Conservation (phyloP, 257 asterid genomes). For the Salvia miltiorrhiza region DNA sequence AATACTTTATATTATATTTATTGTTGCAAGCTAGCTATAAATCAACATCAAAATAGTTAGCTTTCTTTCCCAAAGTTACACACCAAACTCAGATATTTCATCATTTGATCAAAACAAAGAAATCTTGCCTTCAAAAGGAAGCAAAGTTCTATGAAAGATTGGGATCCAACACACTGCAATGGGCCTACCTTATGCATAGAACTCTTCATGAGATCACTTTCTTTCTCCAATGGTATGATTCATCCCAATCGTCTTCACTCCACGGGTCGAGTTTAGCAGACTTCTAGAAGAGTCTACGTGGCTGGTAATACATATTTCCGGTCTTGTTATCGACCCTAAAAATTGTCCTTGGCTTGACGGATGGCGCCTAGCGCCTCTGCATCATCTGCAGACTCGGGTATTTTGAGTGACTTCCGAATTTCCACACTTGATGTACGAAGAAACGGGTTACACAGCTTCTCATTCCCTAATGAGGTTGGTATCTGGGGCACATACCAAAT, state of each 20-base stretch:
- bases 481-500: constrained; percentile 44
- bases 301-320: neutral
- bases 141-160: constrained; percentile 4
- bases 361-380: constrained; percentile 72
- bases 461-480: constrained; percentile 66
- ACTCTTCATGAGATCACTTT: constrained; percentile 1
- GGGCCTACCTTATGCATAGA: neutral
- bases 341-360: constrained; percentile 80
- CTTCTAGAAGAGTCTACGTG: neutral
- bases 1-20: no score
- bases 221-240: constrained; percentile 9
- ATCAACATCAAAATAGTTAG: neutral
- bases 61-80: neutral
- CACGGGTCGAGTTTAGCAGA: constrained; percentile 1
- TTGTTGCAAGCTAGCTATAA: no score
- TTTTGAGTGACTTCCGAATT: constrained; percentile 63
- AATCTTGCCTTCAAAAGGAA: constrained; percentile 14
- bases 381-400: constrained; percentile 65
- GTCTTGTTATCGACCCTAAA: constrained; percentile 31
- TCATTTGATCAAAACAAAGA: neutral
- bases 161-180: constrained; percentile 2
- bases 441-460: constrained; percentile 88
- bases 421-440: constrained; percentile 85
- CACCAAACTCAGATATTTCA: neutral
- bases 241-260: neutral